Percentiles rank a stretch among this genome's conserved stretches.
Conservation (phyloP, 768 basidiomycete species). For the Candolleomyces eurysporus region DNA sequence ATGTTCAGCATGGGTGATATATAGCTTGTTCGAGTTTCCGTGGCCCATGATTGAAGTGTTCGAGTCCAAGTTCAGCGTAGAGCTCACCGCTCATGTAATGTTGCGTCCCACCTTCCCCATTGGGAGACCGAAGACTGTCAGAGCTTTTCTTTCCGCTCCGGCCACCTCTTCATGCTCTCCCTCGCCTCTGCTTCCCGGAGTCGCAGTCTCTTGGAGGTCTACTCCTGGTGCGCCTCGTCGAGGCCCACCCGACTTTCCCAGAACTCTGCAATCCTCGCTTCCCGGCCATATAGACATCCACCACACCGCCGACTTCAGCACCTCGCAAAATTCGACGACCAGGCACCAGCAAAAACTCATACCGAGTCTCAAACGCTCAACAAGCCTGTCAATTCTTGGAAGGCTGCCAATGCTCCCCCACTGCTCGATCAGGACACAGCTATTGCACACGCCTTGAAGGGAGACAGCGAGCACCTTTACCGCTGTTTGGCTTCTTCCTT, state of each 20-base stretch:
- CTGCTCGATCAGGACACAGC: not conserved
- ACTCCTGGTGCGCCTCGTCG: not conserved
- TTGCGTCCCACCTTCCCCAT: not conserved
- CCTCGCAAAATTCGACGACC: not conserved
- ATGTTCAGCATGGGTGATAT: slow-evolving; percentile 89
- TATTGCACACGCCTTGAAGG: not conserved
- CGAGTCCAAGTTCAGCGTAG: not conserved
- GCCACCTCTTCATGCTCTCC: not conserved
- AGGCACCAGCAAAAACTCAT: not conserved
- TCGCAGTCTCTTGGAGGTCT: not conserved
- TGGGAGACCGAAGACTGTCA: not conserved
- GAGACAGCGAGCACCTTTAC: not conserved
- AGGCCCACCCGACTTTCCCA: not conserved
- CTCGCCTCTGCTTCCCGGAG: not conserved
- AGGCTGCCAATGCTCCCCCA: too few relatives aligned
- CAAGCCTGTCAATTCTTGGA: too few relatives aligned
- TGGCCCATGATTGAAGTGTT: slow-evolving; percentile 61
- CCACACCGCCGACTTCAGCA: not conserved
- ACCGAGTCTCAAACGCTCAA: not conserved
- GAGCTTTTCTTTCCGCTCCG: not conserved
- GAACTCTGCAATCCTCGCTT: too few relatives aligned
- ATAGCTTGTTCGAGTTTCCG: slow-evolving; percentile 83
- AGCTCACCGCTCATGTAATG: slow-evolving; percentile 12
- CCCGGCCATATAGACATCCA: not conserved
- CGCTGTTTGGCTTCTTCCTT: not conserved